These are phyloP conservation scores for Cryphonectria radicalis DNA, from an alignment of 2,329 filamentous ascomycete genomes.

Conservation along the genomic window DNA sequence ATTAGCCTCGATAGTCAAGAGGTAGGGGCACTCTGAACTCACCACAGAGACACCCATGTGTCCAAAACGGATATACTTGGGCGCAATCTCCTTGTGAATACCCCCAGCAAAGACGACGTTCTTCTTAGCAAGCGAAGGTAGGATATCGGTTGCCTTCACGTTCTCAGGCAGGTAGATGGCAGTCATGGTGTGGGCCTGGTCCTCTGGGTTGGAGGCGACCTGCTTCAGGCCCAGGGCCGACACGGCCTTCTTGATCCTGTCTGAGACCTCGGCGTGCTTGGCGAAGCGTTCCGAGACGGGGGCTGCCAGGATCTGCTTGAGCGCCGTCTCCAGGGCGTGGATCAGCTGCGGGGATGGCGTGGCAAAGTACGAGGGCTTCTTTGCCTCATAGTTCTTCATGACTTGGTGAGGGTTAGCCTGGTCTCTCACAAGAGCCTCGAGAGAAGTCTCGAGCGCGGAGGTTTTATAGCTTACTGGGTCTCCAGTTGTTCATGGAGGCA, in stretches of 20 bases:
- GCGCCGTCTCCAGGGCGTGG: constrained; percentile 86
- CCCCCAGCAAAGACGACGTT: constrained; percentile 94
- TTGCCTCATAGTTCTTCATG: constrained; percentile 98
- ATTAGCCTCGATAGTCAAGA: constrained; percentile 5
- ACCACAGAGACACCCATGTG: constrained; percentile 96
- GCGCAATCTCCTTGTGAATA: constrained; percentile 91
- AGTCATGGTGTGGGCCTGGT: constrained; percentile 97
- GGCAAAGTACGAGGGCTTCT: constrained; percentile 97
- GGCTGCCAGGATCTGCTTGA: constrained; percentile 81
- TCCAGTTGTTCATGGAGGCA: constrained; percentile 95
- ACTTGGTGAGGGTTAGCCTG: constrained; percentile 53
- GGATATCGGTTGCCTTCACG: constrained; percentile 77
- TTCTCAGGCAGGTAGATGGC: constrained; percentile 92
- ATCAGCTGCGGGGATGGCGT: constrained; percentile 94
- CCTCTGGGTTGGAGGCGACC: constrained; percentile 80
- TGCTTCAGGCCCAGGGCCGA: constrained; percentile 83
- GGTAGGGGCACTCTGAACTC: constrained; percentile 41
- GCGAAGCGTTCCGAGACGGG: constrained; percentile 84
- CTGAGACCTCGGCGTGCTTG: constrained; percentile 76
- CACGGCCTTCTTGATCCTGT: constrained; percentile 85
- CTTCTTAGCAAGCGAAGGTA: constrained; percentile 83
- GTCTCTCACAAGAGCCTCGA: constrained; percentile 12
- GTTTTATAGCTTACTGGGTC: constrained; percentile 67
- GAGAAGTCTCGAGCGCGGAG: background rate
- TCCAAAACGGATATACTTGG: constrained; percentile 93